Evolutionary conservation across 345 rosid genomes (phyloP).

Genomic region (Citrus australasica): DNA sequence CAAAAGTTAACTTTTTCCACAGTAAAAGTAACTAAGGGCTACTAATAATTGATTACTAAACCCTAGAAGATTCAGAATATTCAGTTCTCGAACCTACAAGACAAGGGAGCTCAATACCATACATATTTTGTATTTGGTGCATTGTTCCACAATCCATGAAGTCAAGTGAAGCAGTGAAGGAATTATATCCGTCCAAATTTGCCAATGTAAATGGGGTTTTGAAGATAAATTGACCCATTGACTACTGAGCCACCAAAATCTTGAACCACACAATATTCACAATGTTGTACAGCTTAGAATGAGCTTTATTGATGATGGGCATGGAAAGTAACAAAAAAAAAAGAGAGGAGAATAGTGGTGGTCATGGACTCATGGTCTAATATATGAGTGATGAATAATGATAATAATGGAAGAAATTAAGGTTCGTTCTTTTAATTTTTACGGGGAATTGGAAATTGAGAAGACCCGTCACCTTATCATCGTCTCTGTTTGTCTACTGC

Average conservation of each 20-base stretch:
- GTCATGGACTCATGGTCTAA: slow-evolving; percentile 17
- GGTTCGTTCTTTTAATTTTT: not conserved
- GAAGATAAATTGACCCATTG: not conserved
- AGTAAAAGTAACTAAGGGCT: not conserved
- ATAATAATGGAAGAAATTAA: slow-evolving; percentile 3
- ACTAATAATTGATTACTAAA: not conserved
- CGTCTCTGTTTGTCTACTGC: slow-evolving; percentile 31
- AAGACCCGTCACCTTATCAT: slow-evolving; percentile 22
- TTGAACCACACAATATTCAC: not conserved
- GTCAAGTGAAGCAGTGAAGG: not conserved
- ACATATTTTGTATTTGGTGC: not conserved
- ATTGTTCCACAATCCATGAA: not conserved
- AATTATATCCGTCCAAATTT: not conserved
- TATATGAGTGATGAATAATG: not conserved
- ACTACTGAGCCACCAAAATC: not conserved
- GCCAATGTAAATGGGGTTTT: not conserved
- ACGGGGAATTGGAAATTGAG: slow-evolving; percentile 16
- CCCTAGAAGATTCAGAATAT: not conserved
- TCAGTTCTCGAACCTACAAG: not conserved
- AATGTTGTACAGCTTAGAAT: slow-evolving; percentile 6
- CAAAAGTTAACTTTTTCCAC: not conserved
- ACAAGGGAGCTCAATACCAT: too few relatives aligned
- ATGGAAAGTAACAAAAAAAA: not conserved
- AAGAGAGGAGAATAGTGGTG: not conserved
- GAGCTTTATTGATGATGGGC: not conserved